Conservation (phyloP, 495 filamentous ascomycete genomes). For the Penicillium ochrochloron region DNA sequence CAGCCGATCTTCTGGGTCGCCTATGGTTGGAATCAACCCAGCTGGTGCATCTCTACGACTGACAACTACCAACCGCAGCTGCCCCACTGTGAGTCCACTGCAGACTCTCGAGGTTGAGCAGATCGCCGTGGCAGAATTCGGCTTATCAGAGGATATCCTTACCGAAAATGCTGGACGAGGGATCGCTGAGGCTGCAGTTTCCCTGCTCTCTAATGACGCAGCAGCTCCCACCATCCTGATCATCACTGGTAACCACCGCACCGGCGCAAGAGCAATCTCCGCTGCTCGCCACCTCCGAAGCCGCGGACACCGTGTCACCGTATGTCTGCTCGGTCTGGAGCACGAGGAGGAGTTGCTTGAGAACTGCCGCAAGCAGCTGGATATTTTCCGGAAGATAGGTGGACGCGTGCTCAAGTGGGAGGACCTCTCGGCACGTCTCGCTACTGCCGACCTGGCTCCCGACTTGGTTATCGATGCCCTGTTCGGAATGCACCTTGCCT, state of each 20-base stretch:
- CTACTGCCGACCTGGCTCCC: conserved; percentile 61
- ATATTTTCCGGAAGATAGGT: conserved; percentile 76
- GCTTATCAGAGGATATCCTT: conserved; percentile 85
- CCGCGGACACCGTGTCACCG: conserved; percentile 74
- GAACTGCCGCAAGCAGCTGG: conserved; percentile 72
- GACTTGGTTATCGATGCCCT: conserved; percentile 89
- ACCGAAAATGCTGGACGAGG: conserved; percentile 88
- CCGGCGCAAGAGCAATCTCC: conserved; percentile 80
- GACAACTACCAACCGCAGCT: conserved; percentile 67
- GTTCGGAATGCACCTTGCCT: conserved; percentile 79
- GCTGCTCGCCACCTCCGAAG: conserved; percentile 86
- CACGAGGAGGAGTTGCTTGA: conserved; percentile 74
- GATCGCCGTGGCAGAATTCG: conserved; percentile 79
- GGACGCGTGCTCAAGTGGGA: conserved; percentile 67
- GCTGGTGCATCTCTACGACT: conserved; percentile 50
- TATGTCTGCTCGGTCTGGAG: conserved; percentile 83
- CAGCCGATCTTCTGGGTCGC: conserved; percentile 43
- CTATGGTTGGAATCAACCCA: conserved; percentile 39
- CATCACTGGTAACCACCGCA: conserved; percentile 86
- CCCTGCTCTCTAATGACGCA: conserved; percentile 51
- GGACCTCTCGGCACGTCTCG: conserved; percentile 55
- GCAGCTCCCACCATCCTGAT: conserved; percentile 72
- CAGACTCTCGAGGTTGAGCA: conserved; percentile 92
- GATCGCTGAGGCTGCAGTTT: conserved; percentile 81
- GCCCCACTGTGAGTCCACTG: conserved; percentile 79